Percentiles rank a stretch among this genome's conserved stretches.
phyloP scores from a whole-genome alignment of 192 early-diverging fungal genomes.

The Mortierella alpina region DNA sequence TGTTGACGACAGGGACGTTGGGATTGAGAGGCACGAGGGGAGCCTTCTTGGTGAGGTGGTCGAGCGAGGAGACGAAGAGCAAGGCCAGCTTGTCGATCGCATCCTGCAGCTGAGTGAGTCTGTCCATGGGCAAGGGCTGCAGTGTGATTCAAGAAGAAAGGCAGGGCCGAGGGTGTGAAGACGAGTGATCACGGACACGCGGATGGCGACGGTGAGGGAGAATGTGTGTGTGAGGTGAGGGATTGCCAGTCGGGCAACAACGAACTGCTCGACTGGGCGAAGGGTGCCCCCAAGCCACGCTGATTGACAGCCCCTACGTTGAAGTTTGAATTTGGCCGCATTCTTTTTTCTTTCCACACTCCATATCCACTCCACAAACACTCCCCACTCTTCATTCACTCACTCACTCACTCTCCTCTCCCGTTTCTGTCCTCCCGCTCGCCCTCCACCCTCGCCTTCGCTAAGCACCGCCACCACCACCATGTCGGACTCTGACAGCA shows the following conservation, averaged over 20 bases:
- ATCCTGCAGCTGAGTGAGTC: slow-evolving; percentile 66
- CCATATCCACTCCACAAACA: background rate
- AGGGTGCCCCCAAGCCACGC: no score
- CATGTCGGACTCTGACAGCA: slow-evolving; percentile 39
- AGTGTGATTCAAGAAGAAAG: background rate
- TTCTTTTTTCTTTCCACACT: no score
- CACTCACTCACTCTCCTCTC: no score
- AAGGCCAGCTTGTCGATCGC: slow-evolving; percentile 64
- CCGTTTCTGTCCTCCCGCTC: background rate
- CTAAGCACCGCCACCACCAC: background rate
- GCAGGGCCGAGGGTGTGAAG: background rate
- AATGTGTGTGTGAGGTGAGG: background rate
- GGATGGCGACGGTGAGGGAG: background rate
- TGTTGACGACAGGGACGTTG: slow-evolving; percentile 57
- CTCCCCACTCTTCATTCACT: background rate
- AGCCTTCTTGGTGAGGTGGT: slow-evolving; percentile 59
- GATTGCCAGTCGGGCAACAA: no score
- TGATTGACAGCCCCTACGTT: no score
- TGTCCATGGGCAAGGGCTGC: slow-evolving; percentile 59
- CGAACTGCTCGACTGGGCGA: no score
- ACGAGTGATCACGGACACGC: background rate
- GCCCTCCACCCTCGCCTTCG: background rate
- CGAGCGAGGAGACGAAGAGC: slow-evolving; percentile 65
- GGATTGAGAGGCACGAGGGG: slow-evolving; percentile 49
- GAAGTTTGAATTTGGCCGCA: no score